Evolutionary conservation across 2,329 filamentous ascomycete species (phyloP), one percentile per base, ranked within the genome.

Genomic region (Fusarium armeniacum): DNA sequence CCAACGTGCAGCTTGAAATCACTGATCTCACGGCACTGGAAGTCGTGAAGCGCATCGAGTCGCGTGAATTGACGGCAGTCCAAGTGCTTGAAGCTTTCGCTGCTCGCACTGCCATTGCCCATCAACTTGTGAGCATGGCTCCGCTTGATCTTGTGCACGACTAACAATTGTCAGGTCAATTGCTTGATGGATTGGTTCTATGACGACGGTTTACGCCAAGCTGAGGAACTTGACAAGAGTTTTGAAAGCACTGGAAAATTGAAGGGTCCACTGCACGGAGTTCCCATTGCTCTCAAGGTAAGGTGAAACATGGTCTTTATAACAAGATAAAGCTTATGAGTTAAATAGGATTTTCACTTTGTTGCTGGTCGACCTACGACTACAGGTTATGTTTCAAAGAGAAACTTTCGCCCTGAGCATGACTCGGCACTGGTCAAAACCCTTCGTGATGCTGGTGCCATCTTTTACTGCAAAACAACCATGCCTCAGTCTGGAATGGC

Each of bases 401-500:
- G 80, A 83, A 57, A 82, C 86, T 50, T 87, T 6, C 86, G 3
- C 82, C 85, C 16, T 75, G 78, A 33, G 77, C 82, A 65, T 86
- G 91, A 72, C 73, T 83, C 87, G 0, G 83, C 0, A 79, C 91
- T 9, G 85, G 91, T 1, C 81, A 86, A 16, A 79, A 46, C 90
- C 1, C 78, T 93, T 5, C 78, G 86, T 28, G 81, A 83, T 28
- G 81, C 88, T 0, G 91, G 91, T 2, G 90, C 90, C 2, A 83
- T 93, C 0, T 79, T 90, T 20, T 89, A 90, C 71, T 85, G 86
- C 69, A 91, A 91, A 76, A 91, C 90, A 1, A 91, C 90, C 62
- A 83, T 91, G 13, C 89, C 89, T 1, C 85, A 87, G 67, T 83
- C 81, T 0, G 75, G 86, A 60, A 81, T 80, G 69, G 79, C 81